Percentiles rank a stretch among this genome's conserved stretches.
phyloP scores from a whole-genome alignment of 306 rosid genomes.

The Cotoneaster glaucophyllus region DNA sequence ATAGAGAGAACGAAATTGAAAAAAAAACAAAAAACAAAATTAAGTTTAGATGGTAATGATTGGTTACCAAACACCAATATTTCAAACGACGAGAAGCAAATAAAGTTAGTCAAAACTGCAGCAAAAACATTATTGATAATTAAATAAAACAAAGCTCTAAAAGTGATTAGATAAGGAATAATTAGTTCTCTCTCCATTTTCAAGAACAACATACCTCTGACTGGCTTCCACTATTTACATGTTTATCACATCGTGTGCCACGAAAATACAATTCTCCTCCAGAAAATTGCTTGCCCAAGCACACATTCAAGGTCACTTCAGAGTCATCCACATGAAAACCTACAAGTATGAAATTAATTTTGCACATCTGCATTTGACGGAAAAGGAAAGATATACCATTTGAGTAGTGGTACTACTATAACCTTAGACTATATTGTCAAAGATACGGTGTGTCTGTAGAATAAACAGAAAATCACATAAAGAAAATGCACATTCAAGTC shows the following conservation, averaged over 20 bases:
- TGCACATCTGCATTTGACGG: neutral
- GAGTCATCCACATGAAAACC: conserved; percentile 91
- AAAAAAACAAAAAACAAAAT: no score
- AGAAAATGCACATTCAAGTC: neutral
- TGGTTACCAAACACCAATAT: neutral
- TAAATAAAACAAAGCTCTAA: neutral
- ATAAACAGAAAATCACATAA: neutral
- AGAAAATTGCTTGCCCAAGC: conserved; percentile 77
- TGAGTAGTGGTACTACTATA: neutral
- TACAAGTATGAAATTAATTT: conserved; percentile 24
- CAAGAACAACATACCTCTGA: conserved; percentile 44
- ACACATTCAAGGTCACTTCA: conserved; percentile 79
- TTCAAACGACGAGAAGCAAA: neutral
- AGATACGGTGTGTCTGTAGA: neutral
- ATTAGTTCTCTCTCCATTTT: neutral
- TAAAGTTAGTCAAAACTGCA: neutral
- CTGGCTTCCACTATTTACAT: conserved; percentile 55
- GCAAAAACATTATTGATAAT: no score
- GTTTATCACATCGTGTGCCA: conserved; percentile 84
- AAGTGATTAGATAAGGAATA: conserved; percentile 1
- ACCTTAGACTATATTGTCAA: neutral
- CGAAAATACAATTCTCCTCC: conserved; percentile 86
- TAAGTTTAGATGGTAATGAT: no score
- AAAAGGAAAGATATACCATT: neutral
- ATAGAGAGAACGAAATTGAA: neutral